phyloP scores from a whole-genome alignment of 352 stramenopile genomes.

The Globisporangium middletonii region DNA sequence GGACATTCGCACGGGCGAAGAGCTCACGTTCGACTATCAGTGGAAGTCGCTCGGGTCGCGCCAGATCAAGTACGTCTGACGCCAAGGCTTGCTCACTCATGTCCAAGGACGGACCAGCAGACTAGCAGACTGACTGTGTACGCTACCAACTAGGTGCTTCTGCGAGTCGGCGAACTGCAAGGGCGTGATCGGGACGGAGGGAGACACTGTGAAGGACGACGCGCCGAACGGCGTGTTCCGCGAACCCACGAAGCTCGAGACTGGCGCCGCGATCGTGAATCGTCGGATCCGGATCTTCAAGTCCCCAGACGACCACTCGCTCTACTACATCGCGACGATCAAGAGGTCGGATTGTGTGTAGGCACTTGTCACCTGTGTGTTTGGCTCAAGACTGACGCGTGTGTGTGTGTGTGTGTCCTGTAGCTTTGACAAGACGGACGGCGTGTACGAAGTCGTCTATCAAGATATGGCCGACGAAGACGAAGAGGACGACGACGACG shows the following conservation, averaged over 20 bases:
- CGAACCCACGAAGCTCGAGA: constrained; percentile 55
- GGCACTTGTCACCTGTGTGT: background rate
- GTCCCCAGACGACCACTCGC: constrained; percentile 44
- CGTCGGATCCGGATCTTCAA: constrained; percentile 60
- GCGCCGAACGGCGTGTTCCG: constrained; percentile 50
- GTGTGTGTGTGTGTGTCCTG: background rate
- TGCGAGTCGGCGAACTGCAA: constrained; percentile 67
- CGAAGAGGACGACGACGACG: constrained; percentile 19
- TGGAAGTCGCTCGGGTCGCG: constrained; percentile 85
- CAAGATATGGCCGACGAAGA: constrained; percentile 31
- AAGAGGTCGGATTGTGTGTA: constrained; percentile 22
- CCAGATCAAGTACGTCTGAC: constrained; percentile 50
- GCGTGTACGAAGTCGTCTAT: constrained; percentile 56
- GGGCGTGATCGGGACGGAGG: constrained; percentile 64
- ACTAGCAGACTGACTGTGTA: background rate
- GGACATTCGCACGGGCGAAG: constrained; percentile 85
- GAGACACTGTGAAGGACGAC: constrained; percentile 29
- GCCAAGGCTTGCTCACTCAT: background rate
- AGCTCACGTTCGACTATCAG: constrained; percentile 97
- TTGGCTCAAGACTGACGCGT: background rate
- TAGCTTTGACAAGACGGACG: constrained; percentile 28
- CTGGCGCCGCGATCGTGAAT: constrained; percentile 36
- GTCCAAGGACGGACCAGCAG: background rate
- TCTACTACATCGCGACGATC: constrained; percentile 49
- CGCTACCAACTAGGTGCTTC: constrained; percentile 31